phyloP scores from a whole-genome alignment of 2,329 filamentous ascomycete genomes.

The Diaporthe amygdali region DNA sequence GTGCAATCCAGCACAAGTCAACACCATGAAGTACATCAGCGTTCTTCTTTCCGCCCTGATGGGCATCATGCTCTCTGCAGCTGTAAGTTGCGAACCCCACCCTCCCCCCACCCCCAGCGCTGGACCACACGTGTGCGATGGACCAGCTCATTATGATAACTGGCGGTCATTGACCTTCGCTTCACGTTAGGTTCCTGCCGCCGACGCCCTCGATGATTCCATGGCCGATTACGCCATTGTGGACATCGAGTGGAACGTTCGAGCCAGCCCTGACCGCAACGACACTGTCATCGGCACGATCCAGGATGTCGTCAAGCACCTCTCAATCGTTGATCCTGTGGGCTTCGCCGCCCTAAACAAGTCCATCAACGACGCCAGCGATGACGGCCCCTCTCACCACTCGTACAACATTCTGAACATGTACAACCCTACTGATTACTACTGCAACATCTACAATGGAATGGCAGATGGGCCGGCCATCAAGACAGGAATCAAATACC shows the following conservation, averaged over 20 bases:
- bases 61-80: not conserved
- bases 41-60: not conserved
- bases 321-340: not conserved
- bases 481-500: not conserved
- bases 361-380: not conserved
- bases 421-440: not conserved
- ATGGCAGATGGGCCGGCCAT: not conserved
- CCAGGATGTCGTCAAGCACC: not conserved
- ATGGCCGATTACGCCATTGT: not conserved
- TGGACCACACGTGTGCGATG: no score
- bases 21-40: not conserved
- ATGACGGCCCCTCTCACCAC: not conserved
- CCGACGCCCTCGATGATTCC: not conserved
- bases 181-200: not conserved
- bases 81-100: not conserved
- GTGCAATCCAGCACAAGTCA: not conserved
- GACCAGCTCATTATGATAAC: not conserved
- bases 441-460: not conserved
- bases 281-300: conserved; percentile 1
- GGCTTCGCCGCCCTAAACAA: not conserved
- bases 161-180: not conserved
- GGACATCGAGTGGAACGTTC: not conserved
- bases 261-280: not conserved
- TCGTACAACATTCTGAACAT: no score
- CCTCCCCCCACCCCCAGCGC: no score